Base-by-base conservation (phyloP, 2,329 filamentous ascomycete species). In the Exophiala mesophila region DNA sequence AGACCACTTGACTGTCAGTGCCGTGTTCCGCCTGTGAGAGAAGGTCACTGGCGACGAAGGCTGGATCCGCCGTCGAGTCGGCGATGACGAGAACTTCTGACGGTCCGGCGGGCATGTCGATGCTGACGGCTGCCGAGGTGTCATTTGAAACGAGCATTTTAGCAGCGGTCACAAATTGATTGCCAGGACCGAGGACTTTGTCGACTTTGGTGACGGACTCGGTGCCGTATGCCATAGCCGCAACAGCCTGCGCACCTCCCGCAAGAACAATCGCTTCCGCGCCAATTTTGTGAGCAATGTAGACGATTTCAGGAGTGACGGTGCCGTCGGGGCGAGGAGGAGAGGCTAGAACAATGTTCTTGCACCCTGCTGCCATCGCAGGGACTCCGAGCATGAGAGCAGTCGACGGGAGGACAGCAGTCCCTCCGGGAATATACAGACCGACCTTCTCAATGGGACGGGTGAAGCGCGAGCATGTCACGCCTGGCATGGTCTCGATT, bases 71-170 rank as follows among this genome's bases (percentile, higher is more conserved):
- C 37, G 82, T 76, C 63, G 82, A 79, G 68, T 98, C 92, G 20
- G 92, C 92, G 38, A 98, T 76, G 43, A 98, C 92, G n/a, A 98
- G 77, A 3, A 98, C 88, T 64, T 98, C 92, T 24, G 88, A 95
- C 0, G 92, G 92, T 0, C 92, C 92, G 24, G 92, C 92, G 8
- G 92, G 92, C 92, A 98, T 98, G 62, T 98, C 92, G 58, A 98
- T 98, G 65, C 88, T 83, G 29, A 96, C 89, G 16, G 87, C 85
- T 9, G 92, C 92, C 47, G 88, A 94, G 32, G 92, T 97, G 63
- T 98, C 92, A 65, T 98, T 98, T 66, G 84, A 87, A 31, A 98
- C 92, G 57, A 89, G 77, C 92, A 98, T 98, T 77, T 98, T 98
- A 39, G 87, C 92, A 1, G 92, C 92, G 0, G 92, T 98, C 29